These are phyloP conservation scores for Termitomyces sp. DNA, from an alignment of 768 basidiomycete species.

Conservation along the genomic window DNA sequence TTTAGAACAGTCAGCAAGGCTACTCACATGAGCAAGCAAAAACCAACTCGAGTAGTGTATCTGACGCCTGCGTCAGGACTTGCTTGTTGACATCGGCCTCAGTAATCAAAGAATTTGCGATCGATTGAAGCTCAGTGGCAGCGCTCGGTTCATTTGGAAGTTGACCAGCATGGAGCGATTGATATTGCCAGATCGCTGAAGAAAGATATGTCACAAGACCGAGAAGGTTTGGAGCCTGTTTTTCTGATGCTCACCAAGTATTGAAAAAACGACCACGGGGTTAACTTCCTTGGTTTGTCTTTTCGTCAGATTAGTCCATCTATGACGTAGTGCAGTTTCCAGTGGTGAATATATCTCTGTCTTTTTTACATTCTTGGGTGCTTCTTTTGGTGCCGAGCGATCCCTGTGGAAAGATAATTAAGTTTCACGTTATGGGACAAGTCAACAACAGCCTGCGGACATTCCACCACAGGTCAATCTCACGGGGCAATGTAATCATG, in stretches of 20 bases:
- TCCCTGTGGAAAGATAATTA: conserved; percentile 39
- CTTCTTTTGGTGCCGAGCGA: conserved; percentile 57
- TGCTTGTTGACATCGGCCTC: conserved; percentile 70
- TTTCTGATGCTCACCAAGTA: conserved; percentile 53
- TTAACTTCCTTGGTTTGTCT: conserved; percentile 83
- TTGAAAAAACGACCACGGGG: conserved; percentile 64
- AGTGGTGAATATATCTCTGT: conserved; percentile 67
- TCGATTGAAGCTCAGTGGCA: conserved; percentile 55
- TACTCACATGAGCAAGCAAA: conserved; percentile 7
- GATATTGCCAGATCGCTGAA: conserved; percentile 82
- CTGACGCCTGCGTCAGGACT: conserved; percentile 53
- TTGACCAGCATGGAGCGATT: conserved; percentile 48
- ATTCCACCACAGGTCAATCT: conserved; percentile 25
- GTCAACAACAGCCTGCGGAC: conserved; percentile 9
- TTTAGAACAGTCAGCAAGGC: background rate
- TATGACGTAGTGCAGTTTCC: conserved; percentile 56
- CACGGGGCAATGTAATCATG: conserved; percentile 88
- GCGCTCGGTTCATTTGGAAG: conserved; percentile 53
- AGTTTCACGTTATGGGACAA: conserved; percentile 4
- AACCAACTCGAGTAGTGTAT: conserved; percentile 59
- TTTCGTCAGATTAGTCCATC: conserved; percentile 68
- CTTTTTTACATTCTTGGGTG: conserved; percentile 55
- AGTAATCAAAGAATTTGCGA: conserved; percentile 58
- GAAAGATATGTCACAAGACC: background rate
- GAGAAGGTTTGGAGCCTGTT: background rate